Conservation (phyloP, 148 eudicot genomes). For the Limonium bicolor region DNA sequence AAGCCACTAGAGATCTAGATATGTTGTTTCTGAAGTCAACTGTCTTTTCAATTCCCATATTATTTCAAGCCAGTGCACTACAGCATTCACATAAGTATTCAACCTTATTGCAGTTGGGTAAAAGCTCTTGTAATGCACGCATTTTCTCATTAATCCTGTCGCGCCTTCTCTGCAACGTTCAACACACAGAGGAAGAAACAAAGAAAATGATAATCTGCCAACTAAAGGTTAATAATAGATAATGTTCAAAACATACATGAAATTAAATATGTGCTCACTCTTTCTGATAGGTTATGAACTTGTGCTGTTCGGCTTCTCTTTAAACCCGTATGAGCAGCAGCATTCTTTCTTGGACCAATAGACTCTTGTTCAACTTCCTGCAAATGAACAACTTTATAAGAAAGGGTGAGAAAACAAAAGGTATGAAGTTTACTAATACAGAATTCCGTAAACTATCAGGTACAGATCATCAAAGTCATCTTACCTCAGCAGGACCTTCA, state of each 20-base stretch:
- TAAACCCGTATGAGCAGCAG: slow-evolving; percentile 38
- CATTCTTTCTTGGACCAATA: slow-evolving; percentile 34
- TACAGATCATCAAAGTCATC: no score
- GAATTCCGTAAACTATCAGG: not conserved
- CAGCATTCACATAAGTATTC: not conserved
- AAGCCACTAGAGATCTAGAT: not conserved
- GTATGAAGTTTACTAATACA: not conserved
- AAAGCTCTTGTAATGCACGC: slow-evolving; percentile 92
- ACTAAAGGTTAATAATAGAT: no score
- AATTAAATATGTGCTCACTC: slow-evolving; percentile 32
- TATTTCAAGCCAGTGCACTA: no score
- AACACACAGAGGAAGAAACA: no score
- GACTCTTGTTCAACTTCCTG: slow-evolving; percentile 88
- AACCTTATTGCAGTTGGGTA: slow-evolving; percentile 95
- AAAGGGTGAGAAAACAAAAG: no score
- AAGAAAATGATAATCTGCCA: no score
- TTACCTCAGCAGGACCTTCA: slow-evolving; percentile 67
- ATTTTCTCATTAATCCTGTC: slow-evolving; percentile 94
- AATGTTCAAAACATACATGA: no score
- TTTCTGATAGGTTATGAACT: slow-evolving; percentile 89
- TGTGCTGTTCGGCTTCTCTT: slow-evolving; percentile 95
- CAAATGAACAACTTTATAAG: slow-evolving; percentile 6
- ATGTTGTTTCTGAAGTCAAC: not conserved
- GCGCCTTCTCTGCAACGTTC: slow-evolving; percentile 94
- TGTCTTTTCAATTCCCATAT: not conserved